phyloP scores from a whole-genome alignment of 106 monocot species.

The Acorus gramineus region DNA sequence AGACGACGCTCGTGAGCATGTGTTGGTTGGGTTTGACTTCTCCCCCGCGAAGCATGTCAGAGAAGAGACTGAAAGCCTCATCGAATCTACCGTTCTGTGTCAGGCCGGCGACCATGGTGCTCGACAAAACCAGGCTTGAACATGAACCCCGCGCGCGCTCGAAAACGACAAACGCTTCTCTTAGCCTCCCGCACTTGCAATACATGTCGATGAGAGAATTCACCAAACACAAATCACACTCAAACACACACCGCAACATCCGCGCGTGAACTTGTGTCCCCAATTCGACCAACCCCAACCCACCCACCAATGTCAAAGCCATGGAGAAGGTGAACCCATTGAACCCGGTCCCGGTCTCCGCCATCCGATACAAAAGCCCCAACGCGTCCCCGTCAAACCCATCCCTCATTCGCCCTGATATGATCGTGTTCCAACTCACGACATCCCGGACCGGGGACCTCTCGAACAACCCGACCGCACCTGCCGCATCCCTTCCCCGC shows the following conservation, averaged over 20 bases:
- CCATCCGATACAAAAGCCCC: conserved; percentile 41
- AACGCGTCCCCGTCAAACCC: conserved; percentile 30
- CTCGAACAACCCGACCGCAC: conserved; percentile 45
- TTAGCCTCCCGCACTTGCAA: conserved; percentile 57
- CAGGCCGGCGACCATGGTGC: conserved; percentile 67
- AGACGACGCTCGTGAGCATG: too few species aligned
- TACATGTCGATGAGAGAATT: conserved; percentile 81
- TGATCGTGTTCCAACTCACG: conserved; percentile 75
- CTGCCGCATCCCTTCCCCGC: conserved; percentile 27
- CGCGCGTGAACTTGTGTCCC: conserved; percentile 57
- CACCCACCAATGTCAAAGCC: conserved; percentile 38
- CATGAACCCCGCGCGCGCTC: conserved; percentile 3
- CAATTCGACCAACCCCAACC: conserved; percentile 29
- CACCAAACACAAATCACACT: conserved; percentile 29
- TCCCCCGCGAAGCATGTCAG: conserved; percentile 33
- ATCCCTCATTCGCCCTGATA: conserved; percentile 46
- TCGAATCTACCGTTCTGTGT: conserved; percentile 48
- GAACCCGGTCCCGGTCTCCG: conserved; percentile 25
- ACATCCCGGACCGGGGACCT: conserved; percentile 31
- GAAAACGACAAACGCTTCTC: conserved; percentile 34
- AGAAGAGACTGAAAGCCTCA: conserved; percentile 48
- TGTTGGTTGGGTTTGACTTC: not conserved
- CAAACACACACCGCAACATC: conserved; percentile 29
- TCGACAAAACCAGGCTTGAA: conserved; percentile 35
- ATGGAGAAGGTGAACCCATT: conserved; percentile 60